Conservation (phyloP, 176 grass and related monocot species). For the Lolium rigidum region DNA sequence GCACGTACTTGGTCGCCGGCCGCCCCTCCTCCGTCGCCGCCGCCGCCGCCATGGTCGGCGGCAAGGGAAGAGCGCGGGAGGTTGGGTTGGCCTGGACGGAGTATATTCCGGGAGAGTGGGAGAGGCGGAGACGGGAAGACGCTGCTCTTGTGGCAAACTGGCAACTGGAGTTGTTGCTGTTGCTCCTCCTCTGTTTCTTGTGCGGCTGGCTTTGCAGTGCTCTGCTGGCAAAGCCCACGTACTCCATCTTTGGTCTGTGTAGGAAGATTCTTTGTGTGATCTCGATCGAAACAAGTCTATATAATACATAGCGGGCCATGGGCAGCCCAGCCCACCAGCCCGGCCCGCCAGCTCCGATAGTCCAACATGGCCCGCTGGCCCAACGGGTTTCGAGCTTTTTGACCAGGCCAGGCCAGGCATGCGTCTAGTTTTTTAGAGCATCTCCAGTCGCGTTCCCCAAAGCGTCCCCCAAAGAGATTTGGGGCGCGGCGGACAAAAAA, state of each 20-base stretch:
- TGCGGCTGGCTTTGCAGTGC: conserved; percentile 14
- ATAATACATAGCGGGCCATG: too few relatives aligned
- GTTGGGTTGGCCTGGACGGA: neutral
- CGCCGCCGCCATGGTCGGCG: neutral
- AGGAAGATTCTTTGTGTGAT: conserved; percentile 22
- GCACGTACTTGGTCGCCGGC: conserved; percentile 83
- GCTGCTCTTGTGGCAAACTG: neutral
- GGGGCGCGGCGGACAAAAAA: too few relatives aligned
- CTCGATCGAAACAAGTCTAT: neutral
- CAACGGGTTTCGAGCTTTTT: too few relatives aligned
- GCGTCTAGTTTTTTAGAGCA: too few relatives aligned
- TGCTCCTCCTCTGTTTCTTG: neutral
- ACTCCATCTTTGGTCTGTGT: neutral
- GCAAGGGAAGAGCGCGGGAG: conserved; percentile 35
- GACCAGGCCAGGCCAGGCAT: too few relatives aligned
- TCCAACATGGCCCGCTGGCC: too few relatives aligned
- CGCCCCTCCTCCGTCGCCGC: neutral
- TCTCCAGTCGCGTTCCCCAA: too few relatives aligned
- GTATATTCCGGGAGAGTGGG: neutral
- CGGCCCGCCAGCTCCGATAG: too few relatives aligned
- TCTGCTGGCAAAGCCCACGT: conserved; percentile 22
- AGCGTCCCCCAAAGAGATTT: too few relatives aligned
- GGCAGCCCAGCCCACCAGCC: too few relatives aligned
- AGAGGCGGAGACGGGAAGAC: neutral
- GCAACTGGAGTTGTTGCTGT: neutral